phyloP scores from a whole-genome alignment of 208 protist genomes.

The Trypanosoma mega region DNA sequence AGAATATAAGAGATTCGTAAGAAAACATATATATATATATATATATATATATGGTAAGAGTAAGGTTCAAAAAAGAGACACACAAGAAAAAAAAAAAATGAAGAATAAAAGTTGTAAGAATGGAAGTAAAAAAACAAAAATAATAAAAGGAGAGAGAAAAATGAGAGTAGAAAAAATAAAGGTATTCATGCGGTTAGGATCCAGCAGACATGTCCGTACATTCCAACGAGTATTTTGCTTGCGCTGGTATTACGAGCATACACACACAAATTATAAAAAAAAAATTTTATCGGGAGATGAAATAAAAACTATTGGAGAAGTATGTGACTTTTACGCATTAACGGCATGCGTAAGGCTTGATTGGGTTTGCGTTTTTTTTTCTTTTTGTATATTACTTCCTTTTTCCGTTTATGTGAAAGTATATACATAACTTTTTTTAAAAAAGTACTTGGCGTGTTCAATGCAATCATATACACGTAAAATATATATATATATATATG shows the following conservation, averaged over 20 bases:
- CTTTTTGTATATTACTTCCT: background rate
- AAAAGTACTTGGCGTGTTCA: too few species aligned
- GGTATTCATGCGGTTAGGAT: too few species aligned
- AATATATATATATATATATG: background rate
- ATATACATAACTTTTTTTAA: background rate
- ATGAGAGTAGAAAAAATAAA: background rate
- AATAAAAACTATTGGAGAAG: too few species aligned
- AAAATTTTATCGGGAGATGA: too few species aligned
- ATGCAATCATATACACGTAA: too few species aligned
- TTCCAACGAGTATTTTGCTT: too few species aligned
- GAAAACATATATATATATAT: slow-evolving; percentile 3
- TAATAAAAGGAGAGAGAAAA: background rate
- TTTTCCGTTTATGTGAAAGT: background rate
- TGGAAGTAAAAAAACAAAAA: slow-evolving; percentile 4
- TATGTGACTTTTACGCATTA: background rate
- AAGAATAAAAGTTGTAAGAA: background rate
- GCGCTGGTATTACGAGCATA: too few species aligned
- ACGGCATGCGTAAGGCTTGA: too few species aligned
- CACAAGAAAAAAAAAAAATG: background rate
- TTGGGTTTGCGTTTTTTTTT: background rate
- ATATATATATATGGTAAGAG: slow-evolving; percentile 2
- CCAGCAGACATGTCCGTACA: too few species aligned
- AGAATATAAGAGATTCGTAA: background rate
- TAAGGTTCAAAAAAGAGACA: background rate
- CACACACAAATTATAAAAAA: too few species aligned